Conservation (phyloP, 1,284 basidiomycete species). For the Fomitopsis betulina region DNA sequence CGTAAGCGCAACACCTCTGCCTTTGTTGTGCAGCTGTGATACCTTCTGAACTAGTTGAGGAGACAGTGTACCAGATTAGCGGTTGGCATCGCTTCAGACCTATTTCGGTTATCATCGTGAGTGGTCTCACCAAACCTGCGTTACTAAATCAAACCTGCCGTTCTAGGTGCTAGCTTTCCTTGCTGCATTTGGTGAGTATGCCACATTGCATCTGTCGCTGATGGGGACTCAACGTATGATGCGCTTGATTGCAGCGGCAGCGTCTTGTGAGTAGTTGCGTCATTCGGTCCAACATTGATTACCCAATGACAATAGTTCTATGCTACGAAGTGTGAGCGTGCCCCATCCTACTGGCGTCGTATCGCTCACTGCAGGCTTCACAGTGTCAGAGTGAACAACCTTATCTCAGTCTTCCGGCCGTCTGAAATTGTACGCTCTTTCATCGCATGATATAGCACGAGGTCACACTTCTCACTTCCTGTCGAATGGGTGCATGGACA, state of each 20-base stretch:
- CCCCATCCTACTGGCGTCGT: background rate
- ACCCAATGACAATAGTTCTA: slow-evolving; percentile 7
- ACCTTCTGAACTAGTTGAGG: too few relatives aligned
- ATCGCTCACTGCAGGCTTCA: background rate
- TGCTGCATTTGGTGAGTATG: too few relatives aligned
- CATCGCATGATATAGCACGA: background rate
- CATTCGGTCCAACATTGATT: too few relatives aligned
- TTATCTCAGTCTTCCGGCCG: background rate
- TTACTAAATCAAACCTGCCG: too few relatives aligned
- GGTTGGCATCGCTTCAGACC: too few relatives aligned
- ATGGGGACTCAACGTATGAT: too few relatives aligned
- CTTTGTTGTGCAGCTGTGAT: background rate
- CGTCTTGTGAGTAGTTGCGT: too few relatives aligned
- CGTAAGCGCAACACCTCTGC: slow-evolving; percentile 7
- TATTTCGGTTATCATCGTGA: background rate
- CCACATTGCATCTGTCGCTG: too few relatives aligned
- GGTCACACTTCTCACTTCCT: background rate
- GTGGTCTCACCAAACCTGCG: background rate
- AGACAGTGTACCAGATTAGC: too few relatives aligned
- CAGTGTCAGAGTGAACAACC: background rate
- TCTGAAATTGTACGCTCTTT: slow-evolving; percentile 1
- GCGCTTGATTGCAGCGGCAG: too few relatives aligned
- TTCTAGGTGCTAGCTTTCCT: too few relatives aligned
- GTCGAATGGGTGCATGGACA: background rate
- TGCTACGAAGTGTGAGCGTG: slow-evolving; percentile 15